These are phyloP conservation scores for Phragmites australis DNA, from an alignment of 176 grass and related monocot species.

Conservation along the genomic window DNA sequence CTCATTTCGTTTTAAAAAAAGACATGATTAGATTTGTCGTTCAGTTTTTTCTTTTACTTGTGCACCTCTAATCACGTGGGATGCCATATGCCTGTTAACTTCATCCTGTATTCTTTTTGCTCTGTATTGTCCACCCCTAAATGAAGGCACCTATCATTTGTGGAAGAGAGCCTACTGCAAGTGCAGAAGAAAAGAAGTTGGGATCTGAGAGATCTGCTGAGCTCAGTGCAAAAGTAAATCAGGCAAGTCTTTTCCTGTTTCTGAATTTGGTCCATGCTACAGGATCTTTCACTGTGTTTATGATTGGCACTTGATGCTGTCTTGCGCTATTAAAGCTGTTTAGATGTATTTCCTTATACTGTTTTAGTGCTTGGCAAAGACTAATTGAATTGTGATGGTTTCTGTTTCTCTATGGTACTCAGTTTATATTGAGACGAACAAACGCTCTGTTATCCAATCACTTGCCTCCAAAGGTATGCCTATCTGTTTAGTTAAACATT, in stretches of 20 bases:
- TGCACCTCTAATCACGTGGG: not conserved
- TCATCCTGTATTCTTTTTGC: conserved; percentile 24
- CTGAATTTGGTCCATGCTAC: conserved; percentile 12
- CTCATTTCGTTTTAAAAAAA: not conserved
- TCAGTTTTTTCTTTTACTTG: not conserved
- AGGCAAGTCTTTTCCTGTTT: conserved; percentile 51
- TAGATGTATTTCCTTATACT: conserved; percentile 1
- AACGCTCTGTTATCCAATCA: conserved; percentile 95
- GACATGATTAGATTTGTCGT: not conserved
- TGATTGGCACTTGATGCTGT: conserved; percentile 19
- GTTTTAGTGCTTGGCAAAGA: conserved; percentile 2
- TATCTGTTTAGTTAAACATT: conserved; percentile 18
- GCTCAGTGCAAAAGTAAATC: conserved; percentile 92
- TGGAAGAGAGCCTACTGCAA: conserved; percentile 84
- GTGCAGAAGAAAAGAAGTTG: conserved; percentile 79
- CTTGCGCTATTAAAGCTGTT: not conserved
- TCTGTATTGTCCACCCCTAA: conserved; percentile 20
- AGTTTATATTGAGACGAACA: conserved; percentile 97
- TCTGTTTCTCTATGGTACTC: conserved; percentile 52
- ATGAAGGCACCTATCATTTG: conserved; percentile 78
- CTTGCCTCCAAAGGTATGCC: conserved; percentile 91
- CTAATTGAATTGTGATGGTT: conserved; percentile 37
- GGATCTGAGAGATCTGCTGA: conserved; percentile 87
- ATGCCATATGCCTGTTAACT: not conserved
- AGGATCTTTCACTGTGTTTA: not conserved